Evolutionary conservation across 495 filamentous ascomycete species (phyloP), one percentile per base, ranked within the genome.

Genomic region (Chlorociboria aeruginascens): DNA sequence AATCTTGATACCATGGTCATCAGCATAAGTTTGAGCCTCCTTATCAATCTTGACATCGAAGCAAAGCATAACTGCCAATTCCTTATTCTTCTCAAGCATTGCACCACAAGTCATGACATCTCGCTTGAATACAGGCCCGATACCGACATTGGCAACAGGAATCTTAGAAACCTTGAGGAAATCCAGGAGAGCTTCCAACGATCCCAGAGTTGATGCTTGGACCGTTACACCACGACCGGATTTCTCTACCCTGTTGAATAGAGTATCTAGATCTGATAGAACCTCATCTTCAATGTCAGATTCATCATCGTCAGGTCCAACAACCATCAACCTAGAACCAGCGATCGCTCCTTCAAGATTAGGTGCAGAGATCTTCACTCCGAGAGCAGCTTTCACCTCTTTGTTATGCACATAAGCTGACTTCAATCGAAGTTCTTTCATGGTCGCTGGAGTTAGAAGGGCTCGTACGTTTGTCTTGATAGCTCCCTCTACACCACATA

Each of bases 21-120:
- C 85, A 35, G 93, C 93, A 56, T 97, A 95, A 11, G 74, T 74
- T 56, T 82, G 76, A 1, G 93, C 93, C 58, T 99, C 93, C 65
- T 95, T 96, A 66, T 99, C 93, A 17, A 99, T 85, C 70, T 95
- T 95, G 64, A 99, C 93, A 61, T 99, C 93, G 73, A 99, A 99
- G 63, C 93, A 97, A 14, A 99, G 82, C 93, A 99, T 99, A 63
- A 97, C 88, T 20, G 93, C 93, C 51, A 81, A 93, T 63, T 99
- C 92, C 57, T 86, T 88, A 38, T 81, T 78, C 67, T 96, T 96
- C 70, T 99, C 93, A 50, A 97, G 69, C 93, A 99, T 99, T 45
- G 82, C 85, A 55, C 86, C 90, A 35, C 85, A 86, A 65, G 90
- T 89, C 79, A 97, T 92, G 44, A 99, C 86, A 67, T 99, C 93